Evolutionary conservation across 1,284 basidiomycete species (phyloP).

Genomic region (Butyriboletus appendiculatus): DNA sequence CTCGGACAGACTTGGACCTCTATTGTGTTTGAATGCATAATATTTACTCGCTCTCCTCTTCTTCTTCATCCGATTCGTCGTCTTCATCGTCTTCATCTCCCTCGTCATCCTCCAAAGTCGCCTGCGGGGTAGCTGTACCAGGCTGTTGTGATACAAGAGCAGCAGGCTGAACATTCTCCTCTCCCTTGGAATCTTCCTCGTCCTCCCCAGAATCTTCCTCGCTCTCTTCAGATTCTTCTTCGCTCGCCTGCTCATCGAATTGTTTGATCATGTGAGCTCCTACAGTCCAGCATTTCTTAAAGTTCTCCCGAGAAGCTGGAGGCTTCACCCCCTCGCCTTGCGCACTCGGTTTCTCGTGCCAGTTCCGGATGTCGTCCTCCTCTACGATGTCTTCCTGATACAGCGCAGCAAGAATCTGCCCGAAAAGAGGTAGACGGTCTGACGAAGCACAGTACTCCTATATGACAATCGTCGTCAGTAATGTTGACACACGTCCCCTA

Average conservation of each 20-base stretch:
- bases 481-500: not conserved
- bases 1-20: not conserved
- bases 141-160: too few relatives aligned
- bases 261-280: slow-evolving; percentile 74
- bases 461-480: slow-evolving; percentile 6
- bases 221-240: slow-evolving; percentile 39
- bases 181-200: not conserved
- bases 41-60: slow-evolving; percentile 11
- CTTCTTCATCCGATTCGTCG: slow-evolving; percentile 19
- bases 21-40: slow-evolving; percentile 11
- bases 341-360: slow-evolving; percentile 57
- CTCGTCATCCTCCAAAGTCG: slow-evolving; percentile 26
- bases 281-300: slow-evolving; percentile 70
- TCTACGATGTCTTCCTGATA: slow-evolving; percentile 80
- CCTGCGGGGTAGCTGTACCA: slow-evolving; percentile 5
- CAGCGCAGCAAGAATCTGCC: slow-evolving; percentile 70
- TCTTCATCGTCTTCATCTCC: slow-evolving; percentile 12
- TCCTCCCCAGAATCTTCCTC: too few relatives aligned
- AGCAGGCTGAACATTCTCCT: not conserved
- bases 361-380: slow-evolving; percentile 74
- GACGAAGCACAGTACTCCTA: slow-evolving; percentile 68
- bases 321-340: slow-evolving; percentile 48
- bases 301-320: slow-evolving; percentile 48
- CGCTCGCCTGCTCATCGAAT: slow-evolving; percentile 73
- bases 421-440: slow-evolving; percentile 63